Conservation (phyloP, 495 filamentous ascomycete species). For the Cairneyella variabilis region DNA sequence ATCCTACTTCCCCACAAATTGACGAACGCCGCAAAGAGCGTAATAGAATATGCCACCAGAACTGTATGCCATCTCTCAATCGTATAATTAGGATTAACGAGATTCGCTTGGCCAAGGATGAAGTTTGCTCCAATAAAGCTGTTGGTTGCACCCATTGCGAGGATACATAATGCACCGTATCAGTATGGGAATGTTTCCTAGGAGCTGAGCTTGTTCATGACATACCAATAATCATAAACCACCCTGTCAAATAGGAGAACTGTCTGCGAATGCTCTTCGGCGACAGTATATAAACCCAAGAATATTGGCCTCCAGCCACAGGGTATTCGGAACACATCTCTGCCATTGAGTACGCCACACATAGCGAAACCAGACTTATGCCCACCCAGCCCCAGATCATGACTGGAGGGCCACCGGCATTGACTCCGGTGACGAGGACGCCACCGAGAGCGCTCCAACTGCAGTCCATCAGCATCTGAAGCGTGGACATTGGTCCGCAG, state of each 20-base stretch:
- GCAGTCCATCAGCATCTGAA: neutral
- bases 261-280: slow-evolving; percentile 45
- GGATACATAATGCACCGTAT: slow-evolving; percentile 30
- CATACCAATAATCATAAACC: slow-evolving; percentile 50
- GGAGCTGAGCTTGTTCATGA: too few species aligned
- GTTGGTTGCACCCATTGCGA: slow-evolving; percentile 56
- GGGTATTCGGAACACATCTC: slow-evolving; percentile 53
- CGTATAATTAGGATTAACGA: slow-evolving; percentile 46
- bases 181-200: neutral
- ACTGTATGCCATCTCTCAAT: slow-evolving; percentile 57
- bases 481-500: neutral
- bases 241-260: slow-evolving; percentile 47
- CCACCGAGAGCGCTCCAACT: slow-evolving; percentile 55
- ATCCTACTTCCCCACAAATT: slow-evolving; percentile 50
- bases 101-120: slow-evolving; percentile 50
- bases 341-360: slow-evolving; percentile 55
- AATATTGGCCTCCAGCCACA: slow-evolving; percentile 42
- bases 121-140: slow-evolving; percentile 55
- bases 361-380: slow-evolving; percentile 44
- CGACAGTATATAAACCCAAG: slow-evolving; percentile 48
- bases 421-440: slow-evolving; percentile 53
- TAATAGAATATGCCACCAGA: slow-evolving; percentile 47
- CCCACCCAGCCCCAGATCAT: slow-evolving; percentile 56
- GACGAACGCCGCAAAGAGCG: slow-evolving; percentile 36
- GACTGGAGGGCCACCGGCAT: slow-evolving; percentile 51